Evolutionary conservation across 495 filamentous ascomycete species (phyloP).

Genomic region (Penicillium arizonense): DNA sequence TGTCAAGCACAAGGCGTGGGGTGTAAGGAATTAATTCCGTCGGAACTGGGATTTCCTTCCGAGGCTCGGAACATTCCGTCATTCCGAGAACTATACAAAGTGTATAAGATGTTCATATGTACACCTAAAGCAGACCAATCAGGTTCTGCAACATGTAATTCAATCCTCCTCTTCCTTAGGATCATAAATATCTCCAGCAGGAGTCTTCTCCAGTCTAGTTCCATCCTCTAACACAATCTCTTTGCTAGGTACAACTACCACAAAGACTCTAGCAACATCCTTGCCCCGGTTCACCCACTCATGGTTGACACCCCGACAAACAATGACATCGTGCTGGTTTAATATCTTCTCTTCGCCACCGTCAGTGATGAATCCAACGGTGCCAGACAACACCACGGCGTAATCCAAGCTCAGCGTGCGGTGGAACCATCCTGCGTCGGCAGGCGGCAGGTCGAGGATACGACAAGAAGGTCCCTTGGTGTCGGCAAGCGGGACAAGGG

Average conservation of each 20-base stretch:
- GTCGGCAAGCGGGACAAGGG: constrained; percentile 26
- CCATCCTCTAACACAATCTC: constrained; percentile 22
- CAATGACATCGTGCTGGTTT: constrained; percentile 25
- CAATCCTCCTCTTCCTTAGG: constrained; percentile 20
- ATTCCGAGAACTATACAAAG: neutral
- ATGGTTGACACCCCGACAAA: constrained; percentile 25
- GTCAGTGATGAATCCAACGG: constrained; percentile 21
- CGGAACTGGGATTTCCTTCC: neutral
- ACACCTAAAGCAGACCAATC: too few species aligned
- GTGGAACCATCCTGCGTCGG: constrained; percentile 26
- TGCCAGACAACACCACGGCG: constrained; percentile 19
- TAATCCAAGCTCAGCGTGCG: constrained; percentile 28
- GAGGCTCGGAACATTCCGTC: constrained; percentile 2
- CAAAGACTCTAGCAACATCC: constrained; percentile 20
- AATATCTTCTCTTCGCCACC: constrained; percentile 22
- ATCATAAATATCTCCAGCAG: constrained; percentile 22
- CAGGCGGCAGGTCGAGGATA: constrained; percentile 19
- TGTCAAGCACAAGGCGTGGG: constrained; percentile 1
- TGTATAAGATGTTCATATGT: too few species aligned
- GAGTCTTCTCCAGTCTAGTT: constrained; percentile 18
- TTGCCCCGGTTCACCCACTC: constrained; percentile 28
- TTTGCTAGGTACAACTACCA: constrained; percentile 19
- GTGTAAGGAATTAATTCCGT: constrained; percentile 4
- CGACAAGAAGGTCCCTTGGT: constrained; percentile 27
- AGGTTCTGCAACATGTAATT: neutral